A percentile compares a stretch with the other conserved stretches of the same genome.
Conservation (phyloP, 2,329 filamentous ascomycete species). For the Phyllosticta citribraziliensis region DNA sequence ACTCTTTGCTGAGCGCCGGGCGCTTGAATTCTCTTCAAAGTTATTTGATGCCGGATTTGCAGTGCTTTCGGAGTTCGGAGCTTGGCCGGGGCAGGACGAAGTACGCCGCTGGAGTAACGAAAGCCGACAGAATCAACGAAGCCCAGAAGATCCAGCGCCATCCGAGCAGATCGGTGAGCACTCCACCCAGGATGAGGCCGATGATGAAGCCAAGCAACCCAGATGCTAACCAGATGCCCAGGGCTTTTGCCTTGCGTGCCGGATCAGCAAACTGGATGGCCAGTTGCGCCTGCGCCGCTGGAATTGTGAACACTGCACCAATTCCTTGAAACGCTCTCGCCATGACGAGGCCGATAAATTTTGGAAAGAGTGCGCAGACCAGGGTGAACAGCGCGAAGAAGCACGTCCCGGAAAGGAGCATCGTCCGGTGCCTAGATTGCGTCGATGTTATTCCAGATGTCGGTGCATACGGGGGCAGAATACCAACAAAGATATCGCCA, state of each 20-base stretch:
- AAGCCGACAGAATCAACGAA: constrained; percentile 4
- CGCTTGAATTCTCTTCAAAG: background rate
- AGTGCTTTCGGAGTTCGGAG: background rate
- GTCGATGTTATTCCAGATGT: too few species aligned
- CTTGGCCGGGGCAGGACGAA: background rate
- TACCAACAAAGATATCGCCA: background rate
- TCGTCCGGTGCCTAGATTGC: constrained; percentile 3
- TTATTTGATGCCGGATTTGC: background rate
- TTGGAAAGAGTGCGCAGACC: constrained; percentile 7
- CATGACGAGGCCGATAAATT: constrained; percentile 7
- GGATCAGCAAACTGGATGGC: constrained; percentile 7
- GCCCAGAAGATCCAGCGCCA: constrained; percentile 12
- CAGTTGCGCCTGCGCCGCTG: constrained; percentile 9
- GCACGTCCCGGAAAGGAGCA: constrained; percentile 6
- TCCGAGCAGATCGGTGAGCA: constrained; percentile 8
- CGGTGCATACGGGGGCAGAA: too few species aligned
- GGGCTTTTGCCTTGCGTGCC: constrained; percentile 2
- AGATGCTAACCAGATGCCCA: constrained; percentile 8
- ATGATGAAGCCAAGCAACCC: constrained; percentile 9
- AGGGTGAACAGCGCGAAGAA: constrained; percentile 9
- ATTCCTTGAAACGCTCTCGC: constrained; percentile 10
- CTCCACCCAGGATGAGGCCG: constrained; percentile 10
- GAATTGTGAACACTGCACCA: constrained; percentile 9
- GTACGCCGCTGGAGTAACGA: constrained; percentile 8
- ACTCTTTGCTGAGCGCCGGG: background rate